These are phyloP conservation scores for Coniochaeta pulveracea DNA, from an alignment of 2,329 filamentous ascomycete genomes.

Conservation along the genomic window DNA sequence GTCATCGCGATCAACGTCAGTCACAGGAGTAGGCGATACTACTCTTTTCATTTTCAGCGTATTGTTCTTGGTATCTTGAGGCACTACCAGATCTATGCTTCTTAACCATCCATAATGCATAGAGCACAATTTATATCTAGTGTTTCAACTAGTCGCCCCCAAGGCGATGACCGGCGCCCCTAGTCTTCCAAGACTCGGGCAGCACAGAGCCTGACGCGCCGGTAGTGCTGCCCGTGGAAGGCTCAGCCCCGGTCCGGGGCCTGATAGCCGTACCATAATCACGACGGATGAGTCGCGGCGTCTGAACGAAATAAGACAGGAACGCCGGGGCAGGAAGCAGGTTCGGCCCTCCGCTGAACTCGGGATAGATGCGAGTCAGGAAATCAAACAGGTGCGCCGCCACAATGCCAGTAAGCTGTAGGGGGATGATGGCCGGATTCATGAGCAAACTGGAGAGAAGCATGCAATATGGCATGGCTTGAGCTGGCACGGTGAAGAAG, in stretches of 20 bases:
- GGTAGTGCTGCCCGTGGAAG: slow-evolving; percentile 25
- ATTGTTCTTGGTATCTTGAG: no score
- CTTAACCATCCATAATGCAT: no score
- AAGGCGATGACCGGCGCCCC: slow-evolving; percentile 51
- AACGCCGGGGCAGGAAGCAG: slow-evolving; percentile 63
- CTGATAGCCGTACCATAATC: slow-evolving; percentile 51
- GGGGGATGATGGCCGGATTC: slow-evolving; percentile 42
- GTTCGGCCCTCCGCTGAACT: slow-evolving; percentile 75
- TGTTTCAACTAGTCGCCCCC: slow-evolving; percentile 28
- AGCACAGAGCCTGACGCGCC: slow-evolving; percentile 35
- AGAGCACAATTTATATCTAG: no score
- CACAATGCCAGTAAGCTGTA: slow-evolving; percentile 67
- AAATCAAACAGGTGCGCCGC: slow-evolving; percentile 90
- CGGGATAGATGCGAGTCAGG: slow-evolving; percentile 74
- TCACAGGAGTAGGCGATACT: no score
- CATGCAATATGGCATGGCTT: slow-evolving; percentile 72
- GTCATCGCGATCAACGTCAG: no score
- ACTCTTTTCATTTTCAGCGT: no score
- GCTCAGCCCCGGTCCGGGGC: slow-evolving; percentile 13
- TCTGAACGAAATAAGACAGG: slow-evolving; percentile 55
- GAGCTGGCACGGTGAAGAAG: slow-evolving; percentile 72
- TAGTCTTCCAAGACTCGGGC: slow-evolving; percentile 52
- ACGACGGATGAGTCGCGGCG: slow-evolving; percentile 33
- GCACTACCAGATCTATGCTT: no score
- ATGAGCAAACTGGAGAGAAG: slow-evolving; percentile 64